These are phyloP conservation scores for Ophiostoma triangulosporum DNA, from an alignment of 2,329 filamentous ascomycete species.

Conservation along the genomic window DNA sequence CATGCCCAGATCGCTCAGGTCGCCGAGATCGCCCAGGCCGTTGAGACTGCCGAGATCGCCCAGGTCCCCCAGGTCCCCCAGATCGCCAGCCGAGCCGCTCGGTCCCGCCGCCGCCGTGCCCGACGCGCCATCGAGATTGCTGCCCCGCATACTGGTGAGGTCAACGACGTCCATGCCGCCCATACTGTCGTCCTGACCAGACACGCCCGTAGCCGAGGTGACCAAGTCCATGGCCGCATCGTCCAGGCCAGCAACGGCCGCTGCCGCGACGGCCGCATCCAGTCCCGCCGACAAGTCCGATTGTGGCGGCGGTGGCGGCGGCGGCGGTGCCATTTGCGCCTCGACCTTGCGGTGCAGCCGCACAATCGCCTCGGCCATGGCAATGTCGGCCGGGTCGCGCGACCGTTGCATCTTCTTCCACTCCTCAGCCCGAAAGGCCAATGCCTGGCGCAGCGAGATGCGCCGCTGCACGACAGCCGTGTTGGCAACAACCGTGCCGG, in stretches of 20 bases:
- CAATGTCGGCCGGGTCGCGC: constrained; percentile 26
- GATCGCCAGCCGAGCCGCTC: constrained; percentile 3
- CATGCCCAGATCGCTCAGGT: constrained; percentile 8
- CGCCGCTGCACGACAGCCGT: constrained; percentile 29
- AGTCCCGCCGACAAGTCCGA: not conserved
- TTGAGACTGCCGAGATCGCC: constrained; percentile 6
- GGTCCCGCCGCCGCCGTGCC: not conserved
- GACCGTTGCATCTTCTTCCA: constrained; percentile 41
- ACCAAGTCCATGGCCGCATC: constrained; percentile 7
- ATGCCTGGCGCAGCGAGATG: constrained; percentile 45
- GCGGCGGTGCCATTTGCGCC: constrained; percentile 38
- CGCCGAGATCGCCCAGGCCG: constrained; percentile 9
- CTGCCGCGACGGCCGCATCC: not conserved
- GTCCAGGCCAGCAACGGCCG: constrained; percentile 4
- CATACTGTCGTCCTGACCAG: constrained; percentile 5
- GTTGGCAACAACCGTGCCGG: constrained; percentile 21
- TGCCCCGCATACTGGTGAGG: not conserved
- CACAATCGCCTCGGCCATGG: constrained; percentile 46
- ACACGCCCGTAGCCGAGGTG: constrained; percentile 6
- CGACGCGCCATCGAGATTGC: not conserved
- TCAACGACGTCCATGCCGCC: not conserved
- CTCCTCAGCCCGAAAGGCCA: constrained; percentile 44
- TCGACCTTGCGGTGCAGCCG: constrained; percentile 52
- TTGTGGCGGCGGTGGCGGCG: constrained; percentile 6
- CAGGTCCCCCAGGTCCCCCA: constrained; percentile 12